Evolutionary conservation across 192 early-diverging fungal species (phyloP), one percentile per base, ranked within the genome.

Genomic region (Coemansia erecta): DNA sequence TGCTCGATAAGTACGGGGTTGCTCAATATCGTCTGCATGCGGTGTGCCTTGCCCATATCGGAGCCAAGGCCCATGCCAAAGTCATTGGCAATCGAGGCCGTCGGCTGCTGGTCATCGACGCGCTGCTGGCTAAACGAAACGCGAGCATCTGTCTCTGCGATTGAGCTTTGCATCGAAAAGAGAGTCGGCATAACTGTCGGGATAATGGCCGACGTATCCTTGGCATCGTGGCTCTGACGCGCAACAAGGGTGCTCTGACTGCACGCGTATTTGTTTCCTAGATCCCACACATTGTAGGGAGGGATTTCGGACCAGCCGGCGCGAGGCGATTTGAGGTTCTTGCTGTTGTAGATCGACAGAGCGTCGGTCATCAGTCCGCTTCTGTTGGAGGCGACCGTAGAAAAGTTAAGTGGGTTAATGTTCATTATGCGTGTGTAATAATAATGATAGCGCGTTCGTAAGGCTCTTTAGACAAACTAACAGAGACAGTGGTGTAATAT

Each of bases 241-340:
- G 56, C 65, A 6, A 78, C 69, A 1, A 78, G 65, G 19, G 75
- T 78, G 66, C 75, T 78, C 55, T 78, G 75, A 49, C 75, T 78
- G 51, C 75, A 78, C 4, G 75, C 75, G 52, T 72, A 78, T 41
- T 71, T 72, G 69, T 78, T 78, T 42, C 75, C 64, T 28, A 78
- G 52, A 23, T 78, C 75, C 75, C 75, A 78, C 24, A 60, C 62
- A 42, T 66, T 72, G 58, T 78, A 78, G 43, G 61, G 75, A 31
- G 69, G 75, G 14, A 78, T 64, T 66, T 78, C 75, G 65, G 69
- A 71, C 75, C 75, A 78, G 0, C 69, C 75, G 31, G 57, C 39
- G 1, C 28, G 63, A 22, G 59, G 58, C 17, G 64, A 50, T 52
- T 55, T 60, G 41, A 58, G 51, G 14, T 52, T 39, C 43, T 47